Conservation (phyloP, 176 grass and related monocot species). For the Triticum timopheevii region DNA sequence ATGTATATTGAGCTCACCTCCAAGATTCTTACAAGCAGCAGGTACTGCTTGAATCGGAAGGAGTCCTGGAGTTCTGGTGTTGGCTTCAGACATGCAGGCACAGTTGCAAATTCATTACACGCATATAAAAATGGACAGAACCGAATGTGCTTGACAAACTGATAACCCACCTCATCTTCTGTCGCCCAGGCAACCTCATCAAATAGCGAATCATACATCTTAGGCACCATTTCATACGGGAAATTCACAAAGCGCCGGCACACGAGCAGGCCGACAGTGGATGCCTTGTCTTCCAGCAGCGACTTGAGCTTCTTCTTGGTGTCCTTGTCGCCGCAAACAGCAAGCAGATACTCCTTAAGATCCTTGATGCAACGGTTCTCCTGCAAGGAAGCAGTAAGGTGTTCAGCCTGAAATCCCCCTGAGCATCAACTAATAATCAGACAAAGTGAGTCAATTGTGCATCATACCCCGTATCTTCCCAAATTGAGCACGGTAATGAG, state of each 20-base stretch:
- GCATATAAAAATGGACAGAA: not conserved
- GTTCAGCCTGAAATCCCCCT: not conserved
- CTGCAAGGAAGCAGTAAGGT: slow-evolving; percentile 14
- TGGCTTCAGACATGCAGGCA: slow-evolving; percentile 45
- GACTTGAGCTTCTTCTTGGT: slow-evolving; percentile 59
- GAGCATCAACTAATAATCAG: not conserved
- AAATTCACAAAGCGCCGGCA: slow-evolving; percentile 87
- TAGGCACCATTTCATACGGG: slow-evolving; percentile 76
- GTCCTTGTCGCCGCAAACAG: slow-evolving; percentile 47
- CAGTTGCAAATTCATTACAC: not conserved
- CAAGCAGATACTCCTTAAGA: slow-evolving; percentile 61
- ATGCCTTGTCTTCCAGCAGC: slow-evolving; percentile 55
- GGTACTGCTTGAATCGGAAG: slow-evolving; percentile 79
- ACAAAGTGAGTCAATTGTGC: not conserved
- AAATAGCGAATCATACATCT: slow-evolving; percentile 78
- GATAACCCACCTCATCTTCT: slow-evolving; percentile 76
- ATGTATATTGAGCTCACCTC: slow-evolving; percentile 48
- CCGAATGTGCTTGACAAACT: not conserved
- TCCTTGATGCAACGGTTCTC: slow-evolving; percentile 74
- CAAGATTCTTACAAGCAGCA: slow-evolving; percentile 62
- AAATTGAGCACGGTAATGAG: slow-evolving; percentile 80
- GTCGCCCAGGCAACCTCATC: slow-evolving; percentile 93
- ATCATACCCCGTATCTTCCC: slow-evolving; percentile 48
- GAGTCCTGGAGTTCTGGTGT: slow-evolving; percentile 81
- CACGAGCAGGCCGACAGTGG: slow-evolving; percentile 59